Evolutionary conservation across 2,329 filamentous ascomycete species (phyloP).

Genomic region (Ophiostoma angusticollis): DNA sequence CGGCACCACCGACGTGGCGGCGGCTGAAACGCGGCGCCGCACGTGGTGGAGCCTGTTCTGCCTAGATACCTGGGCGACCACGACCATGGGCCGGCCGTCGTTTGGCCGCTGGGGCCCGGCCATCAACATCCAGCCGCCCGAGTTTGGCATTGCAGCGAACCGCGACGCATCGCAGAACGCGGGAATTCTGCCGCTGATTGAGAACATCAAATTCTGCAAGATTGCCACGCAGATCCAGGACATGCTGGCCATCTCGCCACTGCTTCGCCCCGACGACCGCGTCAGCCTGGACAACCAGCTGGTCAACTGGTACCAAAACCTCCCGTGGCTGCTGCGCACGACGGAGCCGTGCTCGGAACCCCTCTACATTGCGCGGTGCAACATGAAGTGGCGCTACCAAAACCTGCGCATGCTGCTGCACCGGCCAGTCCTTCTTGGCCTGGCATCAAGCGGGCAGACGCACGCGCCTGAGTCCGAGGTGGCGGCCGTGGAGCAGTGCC

Average conservation of each 20-base stretch:
- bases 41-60: slow-evolving; percentile 69
- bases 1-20: slow-evolving; percentile 33
- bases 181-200: slow-evolving; percentile 56
- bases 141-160: slow-evolving; percentile 33
- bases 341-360: slow-evolving; percentile 57
- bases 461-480: slow-evolving; percentile 48
- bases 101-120: slow-evolving; percentile 54
- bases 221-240: slow-evolving; percentile 70
- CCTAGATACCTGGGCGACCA: slow-evolving; percentile 61
- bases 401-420: slow-evolving; percentile 67
- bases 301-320: slow-evolving; percentile 56
- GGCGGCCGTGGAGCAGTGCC: slow-evolving; percentile 54
- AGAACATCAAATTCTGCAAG: slow-evolving; percentile 69
- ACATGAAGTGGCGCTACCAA: slow-evolving; percentile 75
- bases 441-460: slow-evolving; percentile 42
- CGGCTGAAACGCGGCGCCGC: slow-evolving; percentile 48
- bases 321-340: slow-evolving; percentile 53
- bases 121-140: slow-evolving; percentile 52
- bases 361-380: slow-evolving; percentile 54
- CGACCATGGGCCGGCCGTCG: slow-evolving; percentile 57
- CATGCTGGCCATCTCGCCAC: slow-evolving; percentile 54
- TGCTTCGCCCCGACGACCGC: slow-evolving; percentile 55
- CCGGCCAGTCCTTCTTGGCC: slow-evolving; percentile 56
- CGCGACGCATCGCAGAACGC: slow-evolving; percentile 45
- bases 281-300: slow-evolving; percentile 54